phyloP scores from a whole-genome alignment of 139 green algal species.

The Ettlia oleoabundans region DNA sequence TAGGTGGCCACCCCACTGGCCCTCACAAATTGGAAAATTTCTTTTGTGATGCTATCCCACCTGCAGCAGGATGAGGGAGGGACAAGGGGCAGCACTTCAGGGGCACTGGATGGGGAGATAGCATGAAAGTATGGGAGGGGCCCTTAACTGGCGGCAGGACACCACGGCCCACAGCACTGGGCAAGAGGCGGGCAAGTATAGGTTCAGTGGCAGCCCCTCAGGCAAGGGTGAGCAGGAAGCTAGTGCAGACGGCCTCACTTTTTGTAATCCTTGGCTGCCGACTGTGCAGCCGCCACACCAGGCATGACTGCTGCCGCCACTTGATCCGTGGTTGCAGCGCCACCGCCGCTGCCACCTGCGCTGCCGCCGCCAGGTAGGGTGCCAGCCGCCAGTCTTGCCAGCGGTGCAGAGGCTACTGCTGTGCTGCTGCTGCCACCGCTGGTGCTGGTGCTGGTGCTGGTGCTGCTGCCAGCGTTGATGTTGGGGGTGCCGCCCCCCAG shows the following conservation, averaged over 20 bases:
- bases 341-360: background rate
- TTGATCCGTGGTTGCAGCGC: background rate
- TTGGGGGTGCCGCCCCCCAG: conserved; percentile 6
- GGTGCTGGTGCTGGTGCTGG: no score
- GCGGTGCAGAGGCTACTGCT: background rate
- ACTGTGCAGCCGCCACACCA: conserved; percentile 10
- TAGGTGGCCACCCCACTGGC: conserved; percentile 33
- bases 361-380: background rate
- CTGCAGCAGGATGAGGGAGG: background rate
- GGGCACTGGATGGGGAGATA: no score
- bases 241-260: conserved; percentile 1
- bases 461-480: background rate
- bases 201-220: no score
- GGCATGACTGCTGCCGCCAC: conserved; percentile 20
- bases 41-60: conserved; percentile 40
- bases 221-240: background rate
- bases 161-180: background rate
- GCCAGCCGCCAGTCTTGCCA: background rate
- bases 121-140: no score
- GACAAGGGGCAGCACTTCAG: no score
- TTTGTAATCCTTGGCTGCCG: conserved; percentile 24
- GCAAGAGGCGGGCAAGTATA: no score
- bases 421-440: no score
- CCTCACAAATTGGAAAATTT: conserved; percentile 30
- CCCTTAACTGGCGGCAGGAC: background rate